Conservation (phyloP, 805 yeast species). For the Ogataea siamensis region DNA sequence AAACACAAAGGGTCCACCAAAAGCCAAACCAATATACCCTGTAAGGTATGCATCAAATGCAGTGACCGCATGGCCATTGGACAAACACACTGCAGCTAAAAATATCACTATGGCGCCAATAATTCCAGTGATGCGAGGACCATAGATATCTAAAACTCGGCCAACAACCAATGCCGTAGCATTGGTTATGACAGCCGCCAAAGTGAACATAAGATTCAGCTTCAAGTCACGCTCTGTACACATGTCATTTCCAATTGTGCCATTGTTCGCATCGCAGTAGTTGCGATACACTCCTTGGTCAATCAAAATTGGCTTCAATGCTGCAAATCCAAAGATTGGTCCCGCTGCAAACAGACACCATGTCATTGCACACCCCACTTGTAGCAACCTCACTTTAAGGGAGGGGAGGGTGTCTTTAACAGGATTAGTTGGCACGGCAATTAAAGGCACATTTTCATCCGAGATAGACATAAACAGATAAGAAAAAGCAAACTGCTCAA, state of each 20-base stretch:
- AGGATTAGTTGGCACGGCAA: constrained; percentile 10
- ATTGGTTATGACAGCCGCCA: constrained; percentile 85
- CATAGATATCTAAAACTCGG: constrained; percentile 67
- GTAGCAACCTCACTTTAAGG: constrained; percentile 39
- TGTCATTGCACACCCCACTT: constrained; percentile 67
- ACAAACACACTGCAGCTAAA: constrained; percentile 45
- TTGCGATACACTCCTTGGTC: constrained; percentile 73
- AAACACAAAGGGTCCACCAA: constrained; percentile 93
- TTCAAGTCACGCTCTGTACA: constrained; percentile 82
- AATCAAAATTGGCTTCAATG: constrained; percentile 79
- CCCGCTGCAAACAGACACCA: constrained; percentile 96
- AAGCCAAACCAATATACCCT: constrained; percentile 76
- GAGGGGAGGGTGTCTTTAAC: constrained; percentile 23
- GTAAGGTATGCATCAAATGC: constrained; percentile 61
- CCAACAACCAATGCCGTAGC: constrained; percentile 83
- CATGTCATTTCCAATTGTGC: constrained; percentile 1
- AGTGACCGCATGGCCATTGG: constrained; percentile 23
- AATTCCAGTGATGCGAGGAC: constrained; percentile 77
- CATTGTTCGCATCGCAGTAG: constrained; percentile 42
- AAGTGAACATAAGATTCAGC: constrained; percentile 77
- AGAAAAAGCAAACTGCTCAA: background rate
- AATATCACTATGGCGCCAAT: constrained; percentile 64
- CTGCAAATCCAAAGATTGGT: constrained; percentile 93
- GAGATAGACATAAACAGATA: constrained; percentile 15
- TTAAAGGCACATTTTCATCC: constrained; percentile 29